Evolutionary conservation across 371 early-diverging fungal genomes (phyloP).

Genomic region (Zancudomyces culisetae): DNA sequence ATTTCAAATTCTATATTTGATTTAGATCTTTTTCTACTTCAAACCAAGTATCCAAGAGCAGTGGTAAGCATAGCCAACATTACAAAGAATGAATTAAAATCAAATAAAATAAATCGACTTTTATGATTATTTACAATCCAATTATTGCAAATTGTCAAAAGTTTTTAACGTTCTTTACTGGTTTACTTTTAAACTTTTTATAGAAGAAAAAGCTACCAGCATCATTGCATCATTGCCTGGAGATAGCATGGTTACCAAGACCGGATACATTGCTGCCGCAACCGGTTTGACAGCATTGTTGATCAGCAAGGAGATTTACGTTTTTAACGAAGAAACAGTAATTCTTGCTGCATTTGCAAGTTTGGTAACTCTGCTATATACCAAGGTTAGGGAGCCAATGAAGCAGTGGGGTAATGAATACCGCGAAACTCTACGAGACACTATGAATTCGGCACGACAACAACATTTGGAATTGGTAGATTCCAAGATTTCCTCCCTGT

Average conservation of each 20-base stretch:
- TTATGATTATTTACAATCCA: too few relatives aligned
- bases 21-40: too few relatives aligned
- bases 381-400: slow-evolving; percentile 65
- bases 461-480: slow-evolving; percentile 81
- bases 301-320: slow-evolving; percentile 90
- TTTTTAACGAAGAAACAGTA: slow-evolving; percentile 82
- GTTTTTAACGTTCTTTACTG: too few relatives aligned
- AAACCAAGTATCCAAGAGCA: too few relatives aligned
- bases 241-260: slow-evolving; percentile 68
- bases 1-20: too few relatives aligned
- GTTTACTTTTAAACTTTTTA: not conserved
- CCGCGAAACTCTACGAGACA: slow-evolving; percentile 42
- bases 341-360: slow-evolving; percentile 54
- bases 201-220: slow-evolving; percentile 48
- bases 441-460: slow-evolving; percentile 65
- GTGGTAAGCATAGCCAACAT: too few relatives aligned
- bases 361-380: slow-evolving; percentile 53
- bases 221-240: slow-evolving; percentile 85
- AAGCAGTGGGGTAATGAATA: slow-evolving; percentile 70
- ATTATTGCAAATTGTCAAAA: too few relatives aligned
- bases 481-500: slow-evolving; percentile 72
- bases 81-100: too few relatives aligned
- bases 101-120: too few relatives aligned
- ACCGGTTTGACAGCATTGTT: slow-evolving; percentile 71
- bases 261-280: slow-evolving; percentile 63